Evolutionary conservation across 192 early-diverging fungal genomes (phyloP).

Genomic region (Backusella psychrophila): DNA sequence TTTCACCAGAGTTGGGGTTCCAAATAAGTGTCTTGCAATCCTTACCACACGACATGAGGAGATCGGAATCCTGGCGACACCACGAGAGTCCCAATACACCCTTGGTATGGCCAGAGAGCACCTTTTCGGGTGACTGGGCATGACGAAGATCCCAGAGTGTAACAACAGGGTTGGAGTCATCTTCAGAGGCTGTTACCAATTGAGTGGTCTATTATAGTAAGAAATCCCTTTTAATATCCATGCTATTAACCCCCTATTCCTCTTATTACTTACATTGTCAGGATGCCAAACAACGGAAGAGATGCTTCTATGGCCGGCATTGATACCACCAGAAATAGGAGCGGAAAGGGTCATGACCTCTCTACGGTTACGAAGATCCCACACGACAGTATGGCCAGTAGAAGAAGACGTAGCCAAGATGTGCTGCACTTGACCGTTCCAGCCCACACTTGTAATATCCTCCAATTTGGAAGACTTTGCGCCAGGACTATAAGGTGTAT

Average conservation of each 20-base stretch:
- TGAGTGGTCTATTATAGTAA: constrained; percentile 70
- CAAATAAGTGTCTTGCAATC: constrained; percentile 94
- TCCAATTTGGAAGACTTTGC: constrained; percentile 80
- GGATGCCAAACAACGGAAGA: constrained; percentile 92
- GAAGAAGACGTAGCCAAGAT: constrained; percentile 91
- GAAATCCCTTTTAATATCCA: not conserved
- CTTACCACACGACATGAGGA: constrained; percentile 93
- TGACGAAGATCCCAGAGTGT: constrained; percentile 96
- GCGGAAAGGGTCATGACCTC: constrained; percentile 77
- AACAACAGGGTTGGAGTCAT: constrained; percentile 87
- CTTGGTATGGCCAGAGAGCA: constrained; percentile 82
- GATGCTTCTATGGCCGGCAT: constrained; percentile 69
- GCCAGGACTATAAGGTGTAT: constrained; percentile 88
- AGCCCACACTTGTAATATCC: constrained; percentile 84
- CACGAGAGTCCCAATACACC: constrained; percentile 92
- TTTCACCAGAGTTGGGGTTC: constrained; percentile 80
- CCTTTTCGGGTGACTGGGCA: constrained; percentile 87
- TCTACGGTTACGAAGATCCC: constrained; percentile 88
- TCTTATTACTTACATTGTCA: constrained; percentile 53
- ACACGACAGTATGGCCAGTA: constrained; percentile 92
- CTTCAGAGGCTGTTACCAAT: constrained; percentile 89
- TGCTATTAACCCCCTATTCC: too few species aligned
- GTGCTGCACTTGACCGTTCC: constrained; percentile 91
- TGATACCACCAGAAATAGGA: constrained; percentile 39
- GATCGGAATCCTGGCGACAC: constrained; percentile 92